Conservation (phyloP, 768 basidiomycete species). For the Asterophora parasitica region DNA sequence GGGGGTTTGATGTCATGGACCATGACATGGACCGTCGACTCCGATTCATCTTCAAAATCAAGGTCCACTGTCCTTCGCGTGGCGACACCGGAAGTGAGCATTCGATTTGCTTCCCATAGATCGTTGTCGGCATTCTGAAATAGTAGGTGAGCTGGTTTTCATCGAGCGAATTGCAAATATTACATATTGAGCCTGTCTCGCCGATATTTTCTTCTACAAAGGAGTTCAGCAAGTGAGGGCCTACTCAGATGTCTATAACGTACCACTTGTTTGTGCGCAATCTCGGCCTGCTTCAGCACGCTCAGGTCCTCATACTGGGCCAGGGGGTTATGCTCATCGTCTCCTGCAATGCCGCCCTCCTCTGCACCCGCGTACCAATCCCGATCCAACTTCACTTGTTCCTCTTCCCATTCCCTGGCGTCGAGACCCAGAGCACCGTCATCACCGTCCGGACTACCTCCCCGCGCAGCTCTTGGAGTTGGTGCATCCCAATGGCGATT, state of each 20-base stretch:
- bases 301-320: conserved; percentile 89
- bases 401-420: conserved; percentile 94
- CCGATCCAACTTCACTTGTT: conserved; percentile 84
- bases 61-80: conserved; percentile 83
- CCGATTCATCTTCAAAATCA: conserved; percentile 94
- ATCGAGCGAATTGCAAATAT: conserved; percentile 23
- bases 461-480: conserved; percentile 66
- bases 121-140: conserved; percentile 94
- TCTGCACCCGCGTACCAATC: conserved; percentile 97
- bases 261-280: conserved; percentile 71
- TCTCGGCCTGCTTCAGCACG: conserved; percentile 63
- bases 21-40: conserved; percentile 95
- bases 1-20: conserved; percentile 97
- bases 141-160: conserved; percentile 12
- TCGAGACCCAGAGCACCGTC: conserved; percentile 63
- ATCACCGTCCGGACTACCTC: conserved; percentile 65
- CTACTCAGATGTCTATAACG: conserved; percentile 19
- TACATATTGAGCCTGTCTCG: conserved; percentile 94
- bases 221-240: not conserved
- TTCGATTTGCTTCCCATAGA: conserved; percentile 97
- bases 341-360: conserved; percentile 78
- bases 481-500: conserved; percentile 76
- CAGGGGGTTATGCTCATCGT: conserved; percentile 91
- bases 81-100: conserved; percentile 93
- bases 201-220: conserved; percentile 78